These are phyloP conservation scores for Salpingoeca rosetta DNA, from an alignment of 78 protist species.

Conservation along the genomic window DNA sequence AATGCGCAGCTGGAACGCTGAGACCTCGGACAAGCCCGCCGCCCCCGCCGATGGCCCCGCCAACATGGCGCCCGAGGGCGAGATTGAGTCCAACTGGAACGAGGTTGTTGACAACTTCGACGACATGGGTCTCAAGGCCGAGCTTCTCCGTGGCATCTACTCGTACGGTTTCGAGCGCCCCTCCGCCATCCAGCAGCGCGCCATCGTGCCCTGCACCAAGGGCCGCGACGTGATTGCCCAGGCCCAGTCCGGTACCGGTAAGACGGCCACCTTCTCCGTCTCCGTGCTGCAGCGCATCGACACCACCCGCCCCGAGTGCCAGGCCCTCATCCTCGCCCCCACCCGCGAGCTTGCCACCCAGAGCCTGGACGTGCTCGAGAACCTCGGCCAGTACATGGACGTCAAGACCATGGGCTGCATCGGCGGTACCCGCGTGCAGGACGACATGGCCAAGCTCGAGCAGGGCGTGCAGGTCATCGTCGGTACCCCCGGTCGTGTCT, in stretches of 20 bases:
- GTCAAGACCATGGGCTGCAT: slow-evolving; percentile 73
- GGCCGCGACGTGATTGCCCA: slow-evolving; percentile 98
- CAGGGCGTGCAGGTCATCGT: slow-evolving; percentile 80
- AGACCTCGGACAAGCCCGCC: too few relatives aligned
- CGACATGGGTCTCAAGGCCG: slow-evolving; percentile 77
- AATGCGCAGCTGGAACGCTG: not conserved
- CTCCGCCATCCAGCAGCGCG: slow-evolving; percentile 96
- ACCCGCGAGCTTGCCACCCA: slow-evolving; percentile 96
- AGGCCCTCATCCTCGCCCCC: slow-evolving; percentile 90
- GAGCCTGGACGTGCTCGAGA: slow-evolving; percentile 72
- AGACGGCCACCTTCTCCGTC: slow-evolving; percentile 91
- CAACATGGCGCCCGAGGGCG: not conserved
- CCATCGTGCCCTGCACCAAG: slow-evolving; percentile 85
- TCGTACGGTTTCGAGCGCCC: slow-evolving; percentile 95
- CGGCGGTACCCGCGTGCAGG: slow-evolving; percentile 88
- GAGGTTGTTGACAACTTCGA: slow-evolving; percentile 70
- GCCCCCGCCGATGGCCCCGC: not conserved
- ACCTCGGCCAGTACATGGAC: slow-evolving; percentile 84
- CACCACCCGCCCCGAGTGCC: slow-evolving; percentile 52
- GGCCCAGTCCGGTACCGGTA: slow-evolving; percentile 92
- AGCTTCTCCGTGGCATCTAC: slow-evolving; percentile 83
- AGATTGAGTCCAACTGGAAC: not conserved
- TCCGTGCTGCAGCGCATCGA: slow-evolving; percentile 69
- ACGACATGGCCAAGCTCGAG: slow-evolving; percentile 77
- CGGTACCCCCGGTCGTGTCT: slow-evolving; percentile 96